These are phyloP conservation scores for Tetrapisispora nanseiensis DNA, from an alignment of 805 yeast genomes.

Conservation along the genomic window DNA sequence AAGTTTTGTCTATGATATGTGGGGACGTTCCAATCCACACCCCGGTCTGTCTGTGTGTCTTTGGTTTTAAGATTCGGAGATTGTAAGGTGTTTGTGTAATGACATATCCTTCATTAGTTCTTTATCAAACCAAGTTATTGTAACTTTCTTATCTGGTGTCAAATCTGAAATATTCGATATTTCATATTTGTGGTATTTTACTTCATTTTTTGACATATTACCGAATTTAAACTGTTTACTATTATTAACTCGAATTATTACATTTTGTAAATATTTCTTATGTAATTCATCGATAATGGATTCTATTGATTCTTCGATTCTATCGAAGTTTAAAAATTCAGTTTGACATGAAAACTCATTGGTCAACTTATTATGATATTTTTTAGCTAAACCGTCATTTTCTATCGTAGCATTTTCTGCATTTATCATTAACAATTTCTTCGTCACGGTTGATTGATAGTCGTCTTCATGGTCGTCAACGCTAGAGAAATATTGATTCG, in stretches of 20 bases:
- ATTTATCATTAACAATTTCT: not conserved
- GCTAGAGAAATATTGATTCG: not conserved
- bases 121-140: constrained; percentile 10
- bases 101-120: not conserved
- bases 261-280: constrained; percentile 1
- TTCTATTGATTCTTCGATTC: not conserved
- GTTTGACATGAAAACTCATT: not conserved
- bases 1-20: too few species aligned
- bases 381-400: not conserved
- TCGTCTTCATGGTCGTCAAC: not conserved
- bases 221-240: constrained; percentile 8
- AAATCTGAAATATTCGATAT: constrained; percentile 1
- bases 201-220: constrained; percentile 11
- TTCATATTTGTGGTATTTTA: not conserved
- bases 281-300: not conserved
- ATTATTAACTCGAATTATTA: not conserved
- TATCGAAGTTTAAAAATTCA: not conserved
- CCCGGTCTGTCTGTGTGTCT: too few species aligned
- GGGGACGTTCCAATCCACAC: too few species aligned
- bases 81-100: not conserved
- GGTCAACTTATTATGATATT: not conserved
- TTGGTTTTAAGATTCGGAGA: not conserved
- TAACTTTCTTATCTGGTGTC: constrained; percentile 1
- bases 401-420: not conserved
- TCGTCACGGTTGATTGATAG: not conserved